Conservation (phyloP, 306 rosid genomes). For the Acacia acuminata region DNA sequence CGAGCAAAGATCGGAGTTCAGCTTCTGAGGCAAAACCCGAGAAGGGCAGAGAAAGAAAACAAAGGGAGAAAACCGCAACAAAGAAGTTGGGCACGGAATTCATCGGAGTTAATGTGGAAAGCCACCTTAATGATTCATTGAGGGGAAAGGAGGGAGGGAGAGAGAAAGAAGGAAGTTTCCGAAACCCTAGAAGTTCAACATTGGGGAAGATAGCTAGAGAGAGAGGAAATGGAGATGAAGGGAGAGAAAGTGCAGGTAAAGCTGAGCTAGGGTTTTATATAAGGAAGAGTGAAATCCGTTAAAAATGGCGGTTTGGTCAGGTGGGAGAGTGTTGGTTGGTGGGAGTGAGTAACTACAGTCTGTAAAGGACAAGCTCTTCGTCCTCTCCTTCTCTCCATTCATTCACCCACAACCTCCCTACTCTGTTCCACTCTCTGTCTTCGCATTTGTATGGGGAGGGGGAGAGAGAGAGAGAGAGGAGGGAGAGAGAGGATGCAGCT, state of each 20-base stretch:
- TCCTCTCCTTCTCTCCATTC: constrained; percentile 21
- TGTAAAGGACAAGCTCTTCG: constrained; percentile 52
- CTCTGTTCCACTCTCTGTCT: not conserved
- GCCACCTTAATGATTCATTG: constrained; percentile 57
- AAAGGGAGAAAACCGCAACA: constrained; percentile 14
- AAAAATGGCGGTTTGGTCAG: constrained; percentile 71
- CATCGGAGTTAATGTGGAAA: constrained; percentile 60
- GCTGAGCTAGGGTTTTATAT: constrained; percentile 39
- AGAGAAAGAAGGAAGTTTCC: not conserved
- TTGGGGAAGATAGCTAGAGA: constrained; percentile 9
- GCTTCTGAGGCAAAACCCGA: constrained; percentile 38
- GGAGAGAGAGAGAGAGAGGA: not conserved
- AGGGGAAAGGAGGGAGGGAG: constrained; percentile 1
- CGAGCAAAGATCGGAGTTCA: constrained; percentile 84
- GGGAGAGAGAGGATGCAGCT: not conserved
- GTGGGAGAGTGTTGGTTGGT: constrained; percentile 78
- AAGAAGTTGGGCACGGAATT: constrained; percentile 40
- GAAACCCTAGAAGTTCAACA: constrained; percentile 62
- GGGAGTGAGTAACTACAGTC: constrained; percentile 66
- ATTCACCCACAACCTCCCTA: not conserved
- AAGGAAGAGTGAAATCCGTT: constrained; percentile 39
- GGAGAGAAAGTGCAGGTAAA: constrained; percentile 20
- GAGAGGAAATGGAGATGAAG: not conserved
- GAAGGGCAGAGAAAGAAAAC: constrained; percentile 1
- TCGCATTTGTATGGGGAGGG: not conserved